phyloP scores from a whole-genome alignment of 345 rosid genomes.

The Salix viminalis region DNA sequence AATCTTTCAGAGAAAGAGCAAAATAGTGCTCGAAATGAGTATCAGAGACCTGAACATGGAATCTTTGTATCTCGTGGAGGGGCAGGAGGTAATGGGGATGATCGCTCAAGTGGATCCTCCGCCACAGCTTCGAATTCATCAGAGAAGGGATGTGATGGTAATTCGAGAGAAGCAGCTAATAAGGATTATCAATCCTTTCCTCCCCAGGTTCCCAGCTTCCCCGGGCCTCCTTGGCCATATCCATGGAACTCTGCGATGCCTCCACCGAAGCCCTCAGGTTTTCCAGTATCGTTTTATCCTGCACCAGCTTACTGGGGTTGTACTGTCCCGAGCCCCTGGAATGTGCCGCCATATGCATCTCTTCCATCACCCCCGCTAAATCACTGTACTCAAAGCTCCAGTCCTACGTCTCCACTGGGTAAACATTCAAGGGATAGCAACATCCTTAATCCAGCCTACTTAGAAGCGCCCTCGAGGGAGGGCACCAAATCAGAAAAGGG shows the following conservation, averaged over 20 bases:
- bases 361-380: not conserved
- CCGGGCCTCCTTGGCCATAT: conserved; percentile 14
- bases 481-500: conserved; percentile 1
- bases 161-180: conserved; percentile 8
- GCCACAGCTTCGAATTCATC: conserved; percentile 13
- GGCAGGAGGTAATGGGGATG: conserved; percentile 19
- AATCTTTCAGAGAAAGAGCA: conserved; percentile 18
- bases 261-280: conserved; percentile 23
- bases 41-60: conserved; percentile 22
- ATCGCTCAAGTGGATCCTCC: conserved; percentile 9
- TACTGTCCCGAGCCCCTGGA: conserved; percentile 16
- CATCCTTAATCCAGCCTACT: conserved; percentile 3
- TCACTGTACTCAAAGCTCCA: not conserved
- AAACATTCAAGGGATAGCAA: conserved; percentile 22
- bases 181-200: conserved; percentile 14
- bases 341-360: conserved; percentile 2
- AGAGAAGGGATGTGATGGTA: conserved; percentile 11
- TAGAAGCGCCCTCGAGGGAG: conserved; percentile 11
- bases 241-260: conserved; percentile 34
- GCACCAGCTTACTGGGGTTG: conserved; percentile 10
- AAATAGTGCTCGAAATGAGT: conserved; percentile 20
- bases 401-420: conserved; percentile 17
- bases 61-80: conserved; percentile 9
- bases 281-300: conserved; percentile 18
- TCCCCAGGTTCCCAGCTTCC: conserved; percentile 13